Conservation (phyloP, 768 basidiomycete genomes). For the Dacryopinax spathularia region DNA sequence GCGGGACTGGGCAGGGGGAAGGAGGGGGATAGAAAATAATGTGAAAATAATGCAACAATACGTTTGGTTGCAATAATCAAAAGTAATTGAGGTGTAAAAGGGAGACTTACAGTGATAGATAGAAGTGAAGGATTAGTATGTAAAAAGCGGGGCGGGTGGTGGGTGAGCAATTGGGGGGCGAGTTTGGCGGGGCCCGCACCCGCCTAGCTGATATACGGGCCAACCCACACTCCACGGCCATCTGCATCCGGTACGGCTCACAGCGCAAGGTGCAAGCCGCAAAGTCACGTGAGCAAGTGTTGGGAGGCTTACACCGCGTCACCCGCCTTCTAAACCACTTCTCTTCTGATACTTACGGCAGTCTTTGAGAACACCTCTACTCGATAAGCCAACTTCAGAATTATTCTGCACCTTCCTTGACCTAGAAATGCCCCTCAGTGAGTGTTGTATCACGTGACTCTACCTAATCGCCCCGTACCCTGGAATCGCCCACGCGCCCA, state of each 20-base stretch:
- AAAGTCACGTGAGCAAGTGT: background rate
- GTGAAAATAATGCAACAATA: background rate
- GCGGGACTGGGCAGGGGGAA: background rate
- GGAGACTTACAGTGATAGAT: background rate
- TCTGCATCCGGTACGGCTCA: background rate
- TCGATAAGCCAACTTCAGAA: background rate
- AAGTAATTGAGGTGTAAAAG: background rate
- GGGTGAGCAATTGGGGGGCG: background rate
- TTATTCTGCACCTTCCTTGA: background rate
- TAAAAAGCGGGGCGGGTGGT: conserved; percentile 1
- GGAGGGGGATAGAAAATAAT: background rate
- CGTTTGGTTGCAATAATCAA: background rate
- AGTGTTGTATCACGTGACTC: background rate
- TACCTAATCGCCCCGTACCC: background rate
- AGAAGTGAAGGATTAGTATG: background rate
- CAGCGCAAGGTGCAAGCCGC: background rate
- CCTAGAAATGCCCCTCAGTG: too few species aligned
- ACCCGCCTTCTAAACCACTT: too few species aligned
- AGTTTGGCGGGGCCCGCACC: conserved; percentile 2
- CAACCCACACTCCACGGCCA: background rate
- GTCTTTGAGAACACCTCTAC: too few species aligned
- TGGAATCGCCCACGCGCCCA: background rate
- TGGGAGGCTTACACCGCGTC: background rate
- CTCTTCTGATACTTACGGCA: too few species aligned
- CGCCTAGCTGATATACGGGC: conserved; percentile 4